Evolutionary conservation across 2,329 filamentous ascomycete genomes (phyloP).

Genomic region (Myriosclerotinia scirpicola): DNA sequence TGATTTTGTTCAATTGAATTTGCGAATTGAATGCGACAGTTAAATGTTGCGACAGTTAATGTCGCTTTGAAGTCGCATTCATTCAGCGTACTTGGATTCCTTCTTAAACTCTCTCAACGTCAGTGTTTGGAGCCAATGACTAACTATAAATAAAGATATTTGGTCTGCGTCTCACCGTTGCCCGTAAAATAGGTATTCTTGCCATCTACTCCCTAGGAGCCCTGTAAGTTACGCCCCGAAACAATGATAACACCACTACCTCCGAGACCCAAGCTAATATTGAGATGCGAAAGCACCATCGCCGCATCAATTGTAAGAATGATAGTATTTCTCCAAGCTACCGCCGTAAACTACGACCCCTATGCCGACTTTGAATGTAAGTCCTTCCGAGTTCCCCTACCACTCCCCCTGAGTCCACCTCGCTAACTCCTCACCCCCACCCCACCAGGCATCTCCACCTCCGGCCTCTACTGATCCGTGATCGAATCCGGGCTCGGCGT

Average conservation of each 20-base stretch:
- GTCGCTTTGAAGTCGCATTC: neutral
- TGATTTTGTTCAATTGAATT: neutral
- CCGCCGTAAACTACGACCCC: constrained; percentile 10
- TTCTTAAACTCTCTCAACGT: neutral
- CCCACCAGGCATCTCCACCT: constrained; percentile 4
- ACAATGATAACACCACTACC: neutral
- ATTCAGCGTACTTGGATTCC: neutral
- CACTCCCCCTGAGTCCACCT: too few species aligned
- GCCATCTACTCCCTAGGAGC: constrained; percentile 21
- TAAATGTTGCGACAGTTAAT: too few species aligned
- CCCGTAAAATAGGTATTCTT: constrained; percentile 15
- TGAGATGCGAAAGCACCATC: constrained; percentile 1
- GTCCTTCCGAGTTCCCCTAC: too few species aligned
- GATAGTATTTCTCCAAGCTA: constrained; percentile 21
- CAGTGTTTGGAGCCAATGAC: too few species aligned
- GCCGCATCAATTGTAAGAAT: constrained; percentile 20
- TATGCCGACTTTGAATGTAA: constrained; percentile 20
- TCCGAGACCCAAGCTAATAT: neutral
- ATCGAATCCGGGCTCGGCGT: constrained; percentile 20
- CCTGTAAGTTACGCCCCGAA: constrained; percentile 1
- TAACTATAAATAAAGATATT: neutral
- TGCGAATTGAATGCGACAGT: neutral
- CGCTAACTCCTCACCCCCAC: neutral
- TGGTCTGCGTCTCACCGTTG: constrained; percentile 3
- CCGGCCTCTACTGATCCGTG: constrained; percentile 18